These are phyloP conservation scores for Colletotrichum orbiculare DNA, from an alignment of 2,329 filamentous ascomycete species.

Conservation along the genomic window DNA sequence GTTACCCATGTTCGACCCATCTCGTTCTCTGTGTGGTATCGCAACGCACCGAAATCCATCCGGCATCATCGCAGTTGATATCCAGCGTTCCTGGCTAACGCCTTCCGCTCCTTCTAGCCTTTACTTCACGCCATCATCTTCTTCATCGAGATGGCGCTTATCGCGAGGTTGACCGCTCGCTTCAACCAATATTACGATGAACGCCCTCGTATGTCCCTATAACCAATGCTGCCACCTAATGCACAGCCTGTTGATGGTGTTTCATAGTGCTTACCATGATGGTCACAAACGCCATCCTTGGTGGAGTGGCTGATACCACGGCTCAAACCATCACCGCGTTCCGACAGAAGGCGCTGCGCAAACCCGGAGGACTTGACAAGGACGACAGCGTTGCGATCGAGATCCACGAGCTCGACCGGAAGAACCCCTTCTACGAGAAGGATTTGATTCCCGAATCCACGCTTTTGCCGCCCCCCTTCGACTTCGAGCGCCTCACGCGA, in stretches of 20 bases:
- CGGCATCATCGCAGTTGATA: not conserved
- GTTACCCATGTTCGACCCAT: conserved; percentile 9
- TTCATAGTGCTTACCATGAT: conserved; percentile 90
- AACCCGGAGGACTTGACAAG: conserved; percentile 67
- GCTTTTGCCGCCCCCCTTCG: conserved; percentile 81
- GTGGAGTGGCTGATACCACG: conserved; percentile 95
- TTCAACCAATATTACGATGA: conserved; percentile 96
- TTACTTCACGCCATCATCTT: conserved; percentile 87
- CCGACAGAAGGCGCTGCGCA: conserved; percentile 73
- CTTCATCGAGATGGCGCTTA: conserved; percentile 87
- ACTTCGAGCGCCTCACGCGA: conserved; percentile 92
- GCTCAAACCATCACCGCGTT: conserved; percentile 92
- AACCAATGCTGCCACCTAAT: not conserved
- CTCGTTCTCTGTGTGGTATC: not conserved
- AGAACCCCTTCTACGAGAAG: conserved; percentile 73
- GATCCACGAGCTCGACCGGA: conserved; percentile 86
- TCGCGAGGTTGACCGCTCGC: conserved; percentile 82
- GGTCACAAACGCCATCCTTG: conserved; percentile 96
- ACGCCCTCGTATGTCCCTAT: conserved; percentile 74
- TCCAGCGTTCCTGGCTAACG: not conserved
- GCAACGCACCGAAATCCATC: not conserved
- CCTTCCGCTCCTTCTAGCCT: conserved; percentile 66
- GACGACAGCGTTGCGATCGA: conserved; percentile 85
- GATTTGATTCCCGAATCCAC: conserved; percentile 76
- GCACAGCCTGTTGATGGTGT: conserved; percentile 11